These are phyloP conservation scores for Geotrichum phurueaensis DNA, from an alignment of 1,139 yeast genomes.

Conservation along the genomic window DNA sequence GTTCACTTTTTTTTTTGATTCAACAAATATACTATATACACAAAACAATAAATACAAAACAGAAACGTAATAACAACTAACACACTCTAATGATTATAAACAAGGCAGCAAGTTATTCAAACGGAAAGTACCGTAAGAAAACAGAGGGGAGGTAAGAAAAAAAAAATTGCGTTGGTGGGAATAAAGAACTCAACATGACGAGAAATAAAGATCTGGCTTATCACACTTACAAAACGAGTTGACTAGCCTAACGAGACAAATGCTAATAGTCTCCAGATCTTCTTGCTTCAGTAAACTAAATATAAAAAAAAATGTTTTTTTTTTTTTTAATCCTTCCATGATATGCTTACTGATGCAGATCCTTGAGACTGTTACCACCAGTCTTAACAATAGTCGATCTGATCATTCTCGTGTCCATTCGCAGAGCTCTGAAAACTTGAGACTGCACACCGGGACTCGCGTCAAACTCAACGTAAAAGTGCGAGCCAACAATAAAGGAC, in stretches of 20 bases:
- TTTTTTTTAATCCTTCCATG: neutral
- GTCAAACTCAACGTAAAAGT: constrained; percentile 81
- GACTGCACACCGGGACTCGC: constrained; percentile 79
- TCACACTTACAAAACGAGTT: neutral
- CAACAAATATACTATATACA: neutral
- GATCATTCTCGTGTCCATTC: constrained; percentile 84
- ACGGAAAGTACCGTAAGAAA: neutral
- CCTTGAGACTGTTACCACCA: constrained; percentile 43
- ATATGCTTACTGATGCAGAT: constrained; percentile 15
- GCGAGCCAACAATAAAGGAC: constrained; percentile 83
- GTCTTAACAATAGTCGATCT: constrained; percentile 70
- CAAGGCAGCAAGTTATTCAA: neutral
- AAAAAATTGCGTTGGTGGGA: neutral
- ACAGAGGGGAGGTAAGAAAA: neutral
- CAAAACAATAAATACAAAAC: neutral
- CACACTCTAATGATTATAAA: neutral
- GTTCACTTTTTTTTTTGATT: neutral
- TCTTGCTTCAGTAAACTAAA: neutral
- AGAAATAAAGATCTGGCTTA: too few species aligned
- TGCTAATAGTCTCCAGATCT: neutral
- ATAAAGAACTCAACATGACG: too few species aligned
- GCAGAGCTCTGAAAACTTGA: constrained; percentile 72
- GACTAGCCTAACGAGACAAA: neutral
- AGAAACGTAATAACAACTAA: neutral
- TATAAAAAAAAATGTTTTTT: neutral